Conservation (phyloP, 1,139 yeast genomes). For the Lodderomyces metapsilosis region DNA sequence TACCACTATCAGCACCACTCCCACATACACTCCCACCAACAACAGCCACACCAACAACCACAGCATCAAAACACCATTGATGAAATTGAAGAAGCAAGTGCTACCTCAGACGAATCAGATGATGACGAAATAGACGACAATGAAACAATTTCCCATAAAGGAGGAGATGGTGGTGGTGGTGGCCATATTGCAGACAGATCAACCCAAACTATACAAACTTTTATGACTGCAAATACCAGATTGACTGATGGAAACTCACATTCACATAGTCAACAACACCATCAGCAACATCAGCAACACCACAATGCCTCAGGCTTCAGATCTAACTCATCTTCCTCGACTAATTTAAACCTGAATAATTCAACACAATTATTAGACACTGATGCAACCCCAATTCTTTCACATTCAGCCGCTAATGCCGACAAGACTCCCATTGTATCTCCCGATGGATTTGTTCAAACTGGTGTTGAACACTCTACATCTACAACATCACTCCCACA, state of each 20-base stretch:
- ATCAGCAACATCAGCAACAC: too few species aligned
- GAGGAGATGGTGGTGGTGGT: neutral
- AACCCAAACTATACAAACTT: conserved; percentile 27
- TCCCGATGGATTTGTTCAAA: conserved; percentile 10
- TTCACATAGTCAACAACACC: too few species aligned
- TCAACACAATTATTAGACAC: conserved; percentile 18
- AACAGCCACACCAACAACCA: conserved; percentile 1
- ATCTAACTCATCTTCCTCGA: conserved; percentile 25
- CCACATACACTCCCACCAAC: neutral
- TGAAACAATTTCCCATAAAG: neutral
- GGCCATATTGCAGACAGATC: conserved; percentile 20
- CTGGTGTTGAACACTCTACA: conserved; percentile 7
- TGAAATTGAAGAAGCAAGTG: conserved; percentile 1
- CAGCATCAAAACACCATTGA: neutral
- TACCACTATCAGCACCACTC: neutral
- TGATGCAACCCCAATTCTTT: conserved; percentile 33
- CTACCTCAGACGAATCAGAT: conserved; percentile 2
- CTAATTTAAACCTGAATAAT: conserved; percentile 29
- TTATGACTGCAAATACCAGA: conserved; percentile 23
- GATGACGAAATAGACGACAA: neutral
- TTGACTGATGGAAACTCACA: conserved; percentile 3
- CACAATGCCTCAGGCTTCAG: neutral
- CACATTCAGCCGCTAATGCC: conserved; percentile 14
- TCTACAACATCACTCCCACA: conserved; percentile 26
- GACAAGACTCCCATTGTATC: conserved; percentile 32